Percentiles rank a stretch among this genome's conserved stretches.
Conservation (phyloP, 2,329 filamentous ascomycete genomes). For the Hymenoscyphus occultus region DNA sequence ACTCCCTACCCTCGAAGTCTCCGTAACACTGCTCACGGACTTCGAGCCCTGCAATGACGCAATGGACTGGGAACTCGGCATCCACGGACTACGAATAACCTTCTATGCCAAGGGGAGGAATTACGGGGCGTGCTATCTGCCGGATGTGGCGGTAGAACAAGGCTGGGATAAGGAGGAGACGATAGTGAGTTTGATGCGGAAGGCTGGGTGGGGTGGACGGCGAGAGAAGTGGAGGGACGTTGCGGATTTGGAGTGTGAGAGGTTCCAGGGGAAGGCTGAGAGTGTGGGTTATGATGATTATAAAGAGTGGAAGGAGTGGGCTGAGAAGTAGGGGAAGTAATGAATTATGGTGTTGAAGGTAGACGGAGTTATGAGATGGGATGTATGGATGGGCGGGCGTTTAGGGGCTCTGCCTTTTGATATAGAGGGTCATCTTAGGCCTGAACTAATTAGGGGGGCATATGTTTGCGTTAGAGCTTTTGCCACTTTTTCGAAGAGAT, state of each 20-base stretch:
- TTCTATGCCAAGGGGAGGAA: conserved; percentile 72
- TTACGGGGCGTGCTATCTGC: conserved; percentile 86
- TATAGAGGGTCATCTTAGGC: not conserved
- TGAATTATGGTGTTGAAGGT: conserved; percentile 4
- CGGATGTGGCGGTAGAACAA: conserved; percentile 87
- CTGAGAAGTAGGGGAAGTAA: conserved; percentile 32
- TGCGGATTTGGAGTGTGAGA: conserved; percentile 67
- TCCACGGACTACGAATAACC: conserved; percentile 81
- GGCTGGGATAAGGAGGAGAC: conserved; percentile 95
- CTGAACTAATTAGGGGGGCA: not conserved
- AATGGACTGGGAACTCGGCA: conserved; percentile 83
- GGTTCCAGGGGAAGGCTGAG: conserved; percentile 83
- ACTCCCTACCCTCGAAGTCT: conserved; percentile 57
- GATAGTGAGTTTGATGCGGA: conserved; percentile 83
- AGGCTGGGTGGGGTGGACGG: conserved; percentile 82
- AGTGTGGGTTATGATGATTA: conserved; percentile 70
- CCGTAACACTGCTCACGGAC: conserved; percentile 79
- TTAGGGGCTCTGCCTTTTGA: conserved; percentile 2
- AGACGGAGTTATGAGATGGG: not conserved
- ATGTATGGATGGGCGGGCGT: conserved; percentile 1
- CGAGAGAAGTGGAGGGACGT: conserved; percentile 71
- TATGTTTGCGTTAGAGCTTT: not conserved
- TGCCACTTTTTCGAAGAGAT: not conserved
- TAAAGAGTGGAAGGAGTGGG: conserved; percentile 77
- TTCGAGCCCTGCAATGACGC: conserved; percentile 73